Conservation (phyloP, 179 eudicot species). For the Beta corolliflora region DNA sequence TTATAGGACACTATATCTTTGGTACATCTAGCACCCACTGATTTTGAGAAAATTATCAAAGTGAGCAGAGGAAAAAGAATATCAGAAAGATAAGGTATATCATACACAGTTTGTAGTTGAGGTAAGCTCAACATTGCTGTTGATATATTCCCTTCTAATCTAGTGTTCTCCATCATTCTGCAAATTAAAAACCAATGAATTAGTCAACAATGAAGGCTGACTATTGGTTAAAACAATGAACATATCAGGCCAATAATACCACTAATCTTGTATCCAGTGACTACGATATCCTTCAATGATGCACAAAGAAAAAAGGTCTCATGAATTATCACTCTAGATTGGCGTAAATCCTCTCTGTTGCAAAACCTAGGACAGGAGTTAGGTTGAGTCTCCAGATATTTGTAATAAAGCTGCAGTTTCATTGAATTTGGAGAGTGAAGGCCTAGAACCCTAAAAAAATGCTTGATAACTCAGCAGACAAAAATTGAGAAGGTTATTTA, state of each 20-base stretch:
- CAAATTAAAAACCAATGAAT: constrained; percentile 11
- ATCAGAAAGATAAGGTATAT: neutral
- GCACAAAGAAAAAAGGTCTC: constrained; percentile 1
- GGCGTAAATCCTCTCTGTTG: neutral
- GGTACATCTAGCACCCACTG: constrained; percentile 5
- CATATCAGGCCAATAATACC: neutral
- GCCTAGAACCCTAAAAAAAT: neutral
- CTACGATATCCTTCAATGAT: neutral
- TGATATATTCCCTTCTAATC: constrained; percentile 56
- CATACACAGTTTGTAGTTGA: constrained; percentile 65
- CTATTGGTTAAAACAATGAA: neutral
- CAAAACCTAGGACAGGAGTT: neutral
- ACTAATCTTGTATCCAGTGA: neutral
- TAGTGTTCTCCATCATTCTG: constrained; percentile 62
- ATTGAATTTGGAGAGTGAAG: neutral
- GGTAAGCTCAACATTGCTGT: constrained; percentile 45
- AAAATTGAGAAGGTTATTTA: constrained; percentile 1
- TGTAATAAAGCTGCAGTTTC: neutral
- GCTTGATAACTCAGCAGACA: neutral
- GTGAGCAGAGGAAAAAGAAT: neutral
- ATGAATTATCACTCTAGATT: neutral
- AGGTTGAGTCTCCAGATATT: neutral
- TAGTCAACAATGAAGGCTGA: constrained; percentile 5
- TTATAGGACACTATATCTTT: neutral
- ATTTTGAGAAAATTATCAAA: neutral